phyloP scores from a whole-genome alignment of 2,329 filamentous ascomycete species.

The Thermothelomyces thermophilus region DNA sequence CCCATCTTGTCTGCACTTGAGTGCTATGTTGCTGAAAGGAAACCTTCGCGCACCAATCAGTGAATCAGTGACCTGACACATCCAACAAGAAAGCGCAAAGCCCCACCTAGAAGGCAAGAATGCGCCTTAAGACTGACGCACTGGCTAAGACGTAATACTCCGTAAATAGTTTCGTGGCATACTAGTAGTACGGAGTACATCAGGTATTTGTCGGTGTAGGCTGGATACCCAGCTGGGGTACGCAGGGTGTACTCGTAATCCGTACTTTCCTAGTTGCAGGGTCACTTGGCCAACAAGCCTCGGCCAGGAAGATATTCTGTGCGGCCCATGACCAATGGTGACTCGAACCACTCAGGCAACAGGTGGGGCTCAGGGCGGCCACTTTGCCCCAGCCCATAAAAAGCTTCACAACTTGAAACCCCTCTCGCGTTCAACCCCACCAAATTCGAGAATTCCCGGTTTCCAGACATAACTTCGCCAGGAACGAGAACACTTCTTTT shows the following conservation, averaged over 20 bases:
- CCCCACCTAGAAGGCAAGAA: slow-evolving; percentile 1
- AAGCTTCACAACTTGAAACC: slow-evolving; percentile 21
- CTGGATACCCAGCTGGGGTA: too few species aligned
- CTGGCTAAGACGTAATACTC: too few species aligned
- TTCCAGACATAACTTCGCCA: slow-evolving; percentile 2
- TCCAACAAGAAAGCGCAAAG: neutral
- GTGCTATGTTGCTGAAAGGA: too few species aligned
- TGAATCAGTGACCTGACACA: too few species aligned
- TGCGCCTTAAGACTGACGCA: too few species aligned
- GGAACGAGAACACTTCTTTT: slow-evolving; percentile 5
- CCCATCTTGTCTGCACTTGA: too few species aligned
- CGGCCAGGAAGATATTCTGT: neutral
- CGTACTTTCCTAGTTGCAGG: too few species aligned
- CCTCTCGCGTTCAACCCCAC: slow-evolving; percentile 24
- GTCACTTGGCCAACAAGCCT: slow-evolving; percentile 8
- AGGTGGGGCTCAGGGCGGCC: slow-evolving; percentile 12
- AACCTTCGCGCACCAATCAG: too few species aligned
- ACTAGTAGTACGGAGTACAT: too few species aligned
- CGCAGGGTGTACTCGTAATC: too few species aligned
- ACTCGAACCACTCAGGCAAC: slow-evolving; percentile 10
- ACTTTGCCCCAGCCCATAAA: slow-evolving; percentile 19
- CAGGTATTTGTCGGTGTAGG: too few species aligned
- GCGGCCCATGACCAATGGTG: slow-evolving; percentile 10
- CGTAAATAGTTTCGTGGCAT: too few species aligned
- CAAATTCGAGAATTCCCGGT: slow-evolving; percentile 17